These are phyloP conservation scores for Alternaria rosae DNA, from an alignment of 2,329 filamentous ascomycete genomes.

Conservation along the genomic window DNA sequence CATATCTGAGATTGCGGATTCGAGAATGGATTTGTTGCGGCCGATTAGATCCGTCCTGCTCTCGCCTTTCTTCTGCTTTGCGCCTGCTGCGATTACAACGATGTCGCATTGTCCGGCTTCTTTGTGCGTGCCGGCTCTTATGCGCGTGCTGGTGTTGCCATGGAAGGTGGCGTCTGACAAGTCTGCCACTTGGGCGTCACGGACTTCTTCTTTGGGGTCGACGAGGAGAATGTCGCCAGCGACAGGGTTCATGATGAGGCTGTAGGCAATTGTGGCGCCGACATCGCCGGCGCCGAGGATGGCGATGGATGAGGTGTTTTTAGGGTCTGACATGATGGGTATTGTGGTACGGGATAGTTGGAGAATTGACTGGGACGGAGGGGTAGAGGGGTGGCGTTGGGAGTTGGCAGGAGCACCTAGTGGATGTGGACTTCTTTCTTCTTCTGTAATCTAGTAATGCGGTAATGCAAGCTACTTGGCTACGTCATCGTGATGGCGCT, in stretches of 20 bases:
- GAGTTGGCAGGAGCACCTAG: neutral
- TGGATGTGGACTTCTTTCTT: neutral
- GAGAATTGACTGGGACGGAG: fast-evolving
- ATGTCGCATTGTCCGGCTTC: constrained; percentile 33
- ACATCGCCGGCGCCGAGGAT: constrained; percentile 34
- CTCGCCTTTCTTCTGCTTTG: constrained; percentile 34
- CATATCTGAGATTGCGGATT: constrained; percentile 30
- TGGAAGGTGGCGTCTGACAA: constrained; percentile 27
- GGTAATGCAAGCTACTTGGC: neutral
- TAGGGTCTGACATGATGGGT: constrained; percentile 19
- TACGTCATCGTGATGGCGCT: constrained; percentile 27
- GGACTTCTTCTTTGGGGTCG: constrained; percentile 30
- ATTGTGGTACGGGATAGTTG: neutral
- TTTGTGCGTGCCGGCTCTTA: constrained; percentile 31
- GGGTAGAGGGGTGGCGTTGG: neutral
- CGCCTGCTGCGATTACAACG: constrained; percentile 28
- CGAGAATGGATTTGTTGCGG: constrained; percentile 30
- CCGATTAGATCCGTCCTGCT: constrained; percentile 29
- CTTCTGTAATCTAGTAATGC: neutral
- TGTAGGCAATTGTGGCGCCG: constrained; percentile 33
- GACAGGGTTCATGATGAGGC: constrained; percentile 31
- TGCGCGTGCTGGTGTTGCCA: constrained; percentile 23
- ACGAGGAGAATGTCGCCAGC: constrained; percentile 29
- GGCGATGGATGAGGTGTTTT: constrained; percentile 30
- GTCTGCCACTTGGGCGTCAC: constrained; percentile 31